Conservation (phyloP, 1,284 basidiomycete genomes). For the Vanrija sp. region DNA sequence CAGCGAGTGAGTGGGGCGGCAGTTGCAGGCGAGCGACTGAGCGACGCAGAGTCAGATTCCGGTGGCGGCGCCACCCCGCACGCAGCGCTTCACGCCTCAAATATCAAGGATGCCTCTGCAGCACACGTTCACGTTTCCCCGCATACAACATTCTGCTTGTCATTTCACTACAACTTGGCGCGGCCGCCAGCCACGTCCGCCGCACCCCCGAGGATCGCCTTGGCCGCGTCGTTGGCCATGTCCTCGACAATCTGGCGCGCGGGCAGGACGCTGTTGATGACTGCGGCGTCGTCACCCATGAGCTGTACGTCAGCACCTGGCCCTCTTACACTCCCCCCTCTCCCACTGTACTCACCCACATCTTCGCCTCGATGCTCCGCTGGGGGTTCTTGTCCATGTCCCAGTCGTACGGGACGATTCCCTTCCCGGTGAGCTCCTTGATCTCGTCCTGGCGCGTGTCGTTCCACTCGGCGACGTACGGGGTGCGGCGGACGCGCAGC, state of each 20-base stretch:
- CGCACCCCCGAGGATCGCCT: slow-evolving; percentile 23
- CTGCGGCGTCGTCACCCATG: slow-evolving; percentile 72
- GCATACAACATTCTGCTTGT: slow-evolving; percentile 12
- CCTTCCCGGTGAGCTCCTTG: slow-evolving; percentile 67
- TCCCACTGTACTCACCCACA: slow-evolving; percentile 51
- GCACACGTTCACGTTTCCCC: neutral
- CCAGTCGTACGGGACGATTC: slow-evolving; percentile 66
- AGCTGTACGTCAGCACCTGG: slow-evolving; percentile 36
- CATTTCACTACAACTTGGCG: slow-evolving; percentile 12
- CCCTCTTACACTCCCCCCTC: too few relatives aligned
- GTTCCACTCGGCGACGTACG: slow-evolving; percentile 72
- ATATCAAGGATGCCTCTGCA: too few relatives aligned
- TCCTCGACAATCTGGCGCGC: slow-evolving; percentile 74
- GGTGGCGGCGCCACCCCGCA: too few relatives aligned
- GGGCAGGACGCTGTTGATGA: slow-evolving; percentile 72
- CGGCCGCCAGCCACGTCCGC: neutral
- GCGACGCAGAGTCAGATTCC: too few relatives aligned
- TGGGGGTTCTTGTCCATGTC: slow-evolving; percentile 76
- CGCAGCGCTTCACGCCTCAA: too few relatives aligned
- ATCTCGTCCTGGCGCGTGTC: slow-evolving; percentile 36
- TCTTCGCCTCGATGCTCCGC: slow-evolving; percentile 60
- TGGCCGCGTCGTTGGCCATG: slow-evolving; percentile 54
- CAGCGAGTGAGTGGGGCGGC: too few relatives aligned
- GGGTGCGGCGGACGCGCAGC: slow-evolving; percentile 71
- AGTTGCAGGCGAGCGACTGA: too few relatives aligned